Conservation (phyloP, 805 yeast genomes). For the Candida glaebosa region DNA sequence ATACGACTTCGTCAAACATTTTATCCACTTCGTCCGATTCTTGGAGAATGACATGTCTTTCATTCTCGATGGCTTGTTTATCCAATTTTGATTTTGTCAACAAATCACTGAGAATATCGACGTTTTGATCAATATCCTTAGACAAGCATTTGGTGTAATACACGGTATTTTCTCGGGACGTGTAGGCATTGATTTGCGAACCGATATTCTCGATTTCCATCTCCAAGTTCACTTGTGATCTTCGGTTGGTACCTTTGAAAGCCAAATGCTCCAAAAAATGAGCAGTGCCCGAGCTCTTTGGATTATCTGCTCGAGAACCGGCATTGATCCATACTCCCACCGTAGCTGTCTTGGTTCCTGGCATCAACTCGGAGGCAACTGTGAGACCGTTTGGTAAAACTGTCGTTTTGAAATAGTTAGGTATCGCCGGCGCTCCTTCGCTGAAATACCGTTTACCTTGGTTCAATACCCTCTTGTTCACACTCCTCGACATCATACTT, state of each 20-base stretch:
- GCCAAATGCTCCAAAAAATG: slow-evolving; percentile 96
- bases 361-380: slow-evolving; percentile 86
- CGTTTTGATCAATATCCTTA: slow-evolving; percentile 77
- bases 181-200: slow-evolving; percentile 96
- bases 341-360: slow-evolving; percentile 89
- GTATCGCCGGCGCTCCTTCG: neutral
- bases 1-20: slow-evolving; percentile 97
- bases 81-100: slow-evolving; percentile 83
- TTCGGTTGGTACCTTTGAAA: slow-evolving; percentile 84
- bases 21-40: slow-evolving; percentile 98
- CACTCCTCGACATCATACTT: neutral
- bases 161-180: slow-evolving; percentile 96
- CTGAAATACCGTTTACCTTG: neutral
- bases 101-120: slow-evolving; percentile 86
- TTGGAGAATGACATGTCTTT: slow-evolving; percentile 92
- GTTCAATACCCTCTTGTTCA: neutral
- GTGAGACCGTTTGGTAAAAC: slow-evolving; percentile 87
- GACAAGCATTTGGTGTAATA: slow-evolving; percentile 88
- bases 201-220: slow-evolving; percentile 95
- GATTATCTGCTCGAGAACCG: slow-evolving; percentile 93
- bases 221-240: slow-evolving; percentile 82
- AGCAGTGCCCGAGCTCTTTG: slow-evolving; percentile 88
- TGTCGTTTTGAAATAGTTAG: slow-evolving; percentile 44
- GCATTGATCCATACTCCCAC: slow-evolving; percentile 99
- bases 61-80: slow-evolving; percentile 84